Conservation (phyloP, 2,329 filamentous ascomycete genomes). For the Acephala macrosclerotiorum region DNA sequence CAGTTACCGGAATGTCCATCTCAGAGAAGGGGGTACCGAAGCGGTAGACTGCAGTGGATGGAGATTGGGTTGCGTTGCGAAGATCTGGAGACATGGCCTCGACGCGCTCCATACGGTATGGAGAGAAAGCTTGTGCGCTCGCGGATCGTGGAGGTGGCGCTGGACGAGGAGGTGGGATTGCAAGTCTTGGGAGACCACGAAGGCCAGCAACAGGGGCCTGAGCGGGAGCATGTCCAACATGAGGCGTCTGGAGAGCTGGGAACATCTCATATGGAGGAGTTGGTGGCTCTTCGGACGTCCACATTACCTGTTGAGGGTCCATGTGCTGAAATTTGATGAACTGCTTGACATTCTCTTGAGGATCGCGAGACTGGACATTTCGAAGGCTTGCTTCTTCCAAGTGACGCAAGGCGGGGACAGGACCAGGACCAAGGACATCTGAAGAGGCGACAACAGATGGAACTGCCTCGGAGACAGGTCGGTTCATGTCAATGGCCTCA, state of each 20-base stretch:
- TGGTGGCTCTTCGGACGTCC: conserved; percentile 64
- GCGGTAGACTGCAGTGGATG: conserved; percentile 71
- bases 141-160: conserved; percentile 40
- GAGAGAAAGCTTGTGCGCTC: conserved; percentile 50
- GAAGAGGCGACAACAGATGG: conserved; percentile 91
- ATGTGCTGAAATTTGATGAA: conserved; percentile 87
- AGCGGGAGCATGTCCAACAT: conserved; percentile 37
- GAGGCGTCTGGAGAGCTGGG: conserved; percentile 53
- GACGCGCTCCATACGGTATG: conserved; percentile 60
- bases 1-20: conserved; percentile 85
- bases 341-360: conserved; percentile 91
- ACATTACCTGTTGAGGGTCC: conserved; percentile 48
- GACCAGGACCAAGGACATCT: conserved; percentile 80
- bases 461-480: conserved; percentile 76
- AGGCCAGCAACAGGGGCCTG: conserved; percentile 51
- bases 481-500: conserved; percentile 50
- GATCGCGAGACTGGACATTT: conserved; percentile 74
- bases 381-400: conserved; percentile 79
- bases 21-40: conserved; percentile 90
- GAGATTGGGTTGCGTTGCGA: conserved; percentile 55
- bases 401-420: conserved; percentile 68
- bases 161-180: conserved; percentile 56
- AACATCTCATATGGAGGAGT: conserved; percentile 75
- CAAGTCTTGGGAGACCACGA: conserved; percentile 66
- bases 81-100: conserved; percentile 62